Evolutionary conservation across 306 rosid species (phyloP), one percentile per base, ranked within the genome.

Genomic region (Aeschynomene evenia): DNA sequence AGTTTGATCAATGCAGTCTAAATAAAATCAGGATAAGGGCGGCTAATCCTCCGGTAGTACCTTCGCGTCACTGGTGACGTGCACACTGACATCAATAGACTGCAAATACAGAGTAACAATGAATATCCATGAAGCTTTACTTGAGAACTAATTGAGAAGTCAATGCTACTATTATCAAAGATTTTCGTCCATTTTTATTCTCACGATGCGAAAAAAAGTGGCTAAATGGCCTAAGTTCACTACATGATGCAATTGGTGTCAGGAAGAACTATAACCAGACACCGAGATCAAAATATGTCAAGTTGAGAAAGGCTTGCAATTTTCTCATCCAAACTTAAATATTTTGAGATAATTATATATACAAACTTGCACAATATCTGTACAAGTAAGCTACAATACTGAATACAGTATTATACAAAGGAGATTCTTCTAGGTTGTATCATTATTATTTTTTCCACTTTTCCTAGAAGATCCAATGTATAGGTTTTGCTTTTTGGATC

Each of bases 31-130:
- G 48, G 33, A 68, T 28, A 36, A 24, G 1, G 6, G 48, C 23
- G 37, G n/a, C n/a, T n/a, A 71, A 26, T 13, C 51, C 50, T 69
- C 2, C 43, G 43, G 71, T 24, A 69, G 55, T 85, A 95, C 99
- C 97, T 81, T 89, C 58, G 60, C 84, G 51, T 89, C 87, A 54
- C 99, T 91, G 33, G 95, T 85, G 21, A 95, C 95, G 42, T 95
- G 99, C 75, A 95, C 84, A 4, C 99, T 95, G 54, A 78, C 96
- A 49, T 89, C 95, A 54, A 95, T 62, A 18, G 99, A 91, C 99
- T 95, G 96, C 95, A 81, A 64, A 76, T 9, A 77, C 28, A 66
- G 58, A 53, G 75, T 33, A 15, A 73, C 22, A 22, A 46, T 63
- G 58, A 81, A 67, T 65, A 71, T 63, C 49, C 37, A 68, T 9